phyloP scores from a whole-genome alignment of 306 rosid species.

The Elaeagnus macrophylla region DNA sequence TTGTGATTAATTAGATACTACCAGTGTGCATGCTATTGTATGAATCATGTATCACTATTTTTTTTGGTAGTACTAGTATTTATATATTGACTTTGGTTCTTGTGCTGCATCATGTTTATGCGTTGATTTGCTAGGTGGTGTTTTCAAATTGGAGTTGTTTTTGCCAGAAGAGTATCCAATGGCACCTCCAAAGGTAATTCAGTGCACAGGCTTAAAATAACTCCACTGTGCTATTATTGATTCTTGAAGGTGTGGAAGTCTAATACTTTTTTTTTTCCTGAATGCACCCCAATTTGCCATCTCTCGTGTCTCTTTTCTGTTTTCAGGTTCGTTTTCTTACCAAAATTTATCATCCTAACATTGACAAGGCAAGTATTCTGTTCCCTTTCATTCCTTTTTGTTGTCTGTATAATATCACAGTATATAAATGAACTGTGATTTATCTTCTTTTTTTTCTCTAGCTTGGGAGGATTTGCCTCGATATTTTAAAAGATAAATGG shows the following conservation, averaged over 20 bases:
- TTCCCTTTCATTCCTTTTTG: constrained; percentile 5
- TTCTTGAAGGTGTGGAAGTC: neutral
- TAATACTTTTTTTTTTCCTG: neutral
- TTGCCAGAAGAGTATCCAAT: constrained; percentile 38
- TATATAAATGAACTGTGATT: constrained; percentile 1
- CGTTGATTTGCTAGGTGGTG: constrained; percentile 25
- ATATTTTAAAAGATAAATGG: constrained; percentile 30
- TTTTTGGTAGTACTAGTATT: neutral
- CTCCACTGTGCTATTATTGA: neutral
- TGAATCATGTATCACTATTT: neutral
- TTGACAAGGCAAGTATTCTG: constrained; percentile 27
- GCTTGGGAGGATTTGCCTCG: constrained; percentile 34
- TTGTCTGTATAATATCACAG: neutral
- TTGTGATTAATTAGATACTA: neutral
- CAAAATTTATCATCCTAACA: constrained; percentile 36
- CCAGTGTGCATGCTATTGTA: neutral
- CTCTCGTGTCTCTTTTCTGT: neutral
- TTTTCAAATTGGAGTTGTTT: constrained; percentile 32
- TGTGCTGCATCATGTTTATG: neutral
- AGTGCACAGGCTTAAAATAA: neutral
- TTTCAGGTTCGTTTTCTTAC: constrained; percentile 32
- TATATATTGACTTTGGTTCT: neutral
- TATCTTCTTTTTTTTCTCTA: constrained; percentile 11
- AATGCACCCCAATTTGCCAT: neutral
- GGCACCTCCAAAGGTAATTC: constrained; percentile 32